These are phyloP conservation scores for Phaeoacremonium minimum DNA, from an alignment of 2,329 filamentous ascomycete genomes.

Conservation along the genomic window DNA sequence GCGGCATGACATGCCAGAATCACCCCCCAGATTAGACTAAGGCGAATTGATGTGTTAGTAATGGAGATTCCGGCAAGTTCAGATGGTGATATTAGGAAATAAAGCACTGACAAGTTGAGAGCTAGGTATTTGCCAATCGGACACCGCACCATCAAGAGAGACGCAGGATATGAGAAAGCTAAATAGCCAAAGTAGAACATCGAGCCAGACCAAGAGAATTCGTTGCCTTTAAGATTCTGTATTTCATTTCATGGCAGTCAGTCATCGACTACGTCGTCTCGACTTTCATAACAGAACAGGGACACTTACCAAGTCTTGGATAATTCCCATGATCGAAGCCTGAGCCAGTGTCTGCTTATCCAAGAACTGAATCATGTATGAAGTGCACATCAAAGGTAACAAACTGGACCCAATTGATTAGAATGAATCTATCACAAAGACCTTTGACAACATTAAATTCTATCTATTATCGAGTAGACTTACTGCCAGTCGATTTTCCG, in stretches of 20 bases:
- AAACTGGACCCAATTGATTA: not conserved
- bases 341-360: not conserved
- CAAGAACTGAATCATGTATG: constrained; percentile 1
- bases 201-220: constrained; percentile 1
- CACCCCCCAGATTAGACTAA: constrained; percentile 8
- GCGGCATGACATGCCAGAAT: constrained; percentile 5
- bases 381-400: constrained; percentile 1
- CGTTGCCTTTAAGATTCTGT: not conserved
- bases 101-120: constrained; percentile 2
- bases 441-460: not conserved
- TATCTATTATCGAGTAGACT: not conserved
- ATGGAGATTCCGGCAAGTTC: not conserved
- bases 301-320: constrained; percentile 5
- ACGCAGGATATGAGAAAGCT: constrained; percentile 7
- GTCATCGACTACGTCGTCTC: no score
- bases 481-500: constrained; percentile 2
- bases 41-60: no score
- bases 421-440: not conserved
- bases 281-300: no score
- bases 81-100: not conserved
- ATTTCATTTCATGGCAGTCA: no score
- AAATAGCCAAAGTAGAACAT: constrained; percentile 12
- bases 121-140: constrained; percentile 10
- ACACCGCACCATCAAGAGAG: constrained; percentile 3
- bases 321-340: not conserved